phyloP scores from a whole-genome alignment of 2,329 filamentous ascomycete species.

The Sarocladiaceae sp. region DNA sequence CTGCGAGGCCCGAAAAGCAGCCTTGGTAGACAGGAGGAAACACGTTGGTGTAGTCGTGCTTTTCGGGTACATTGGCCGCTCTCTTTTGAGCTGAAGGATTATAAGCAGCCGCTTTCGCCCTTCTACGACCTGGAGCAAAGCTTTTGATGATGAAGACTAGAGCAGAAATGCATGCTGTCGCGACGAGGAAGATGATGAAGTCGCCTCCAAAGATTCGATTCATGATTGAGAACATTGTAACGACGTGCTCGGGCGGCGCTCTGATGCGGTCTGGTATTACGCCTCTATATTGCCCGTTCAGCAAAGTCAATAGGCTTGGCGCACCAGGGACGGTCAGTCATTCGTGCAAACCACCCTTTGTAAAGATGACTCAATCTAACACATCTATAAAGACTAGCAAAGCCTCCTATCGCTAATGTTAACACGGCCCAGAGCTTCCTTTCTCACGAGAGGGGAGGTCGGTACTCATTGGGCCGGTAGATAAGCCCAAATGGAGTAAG shows the following conservation, averaged over 20 bases:
- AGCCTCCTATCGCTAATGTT: too few species aligned
- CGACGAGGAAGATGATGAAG: neutral
- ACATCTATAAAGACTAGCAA: too few species aligned
- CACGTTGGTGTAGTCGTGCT: neutral
- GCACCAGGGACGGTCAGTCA: neutral
- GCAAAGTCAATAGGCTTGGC: neutral
- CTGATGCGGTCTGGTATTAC: too few species aligned
- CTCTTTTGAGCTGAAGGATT: constrained; percentile 2
- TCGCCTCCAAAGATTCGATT: neutral
- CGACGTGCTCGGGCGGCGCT: neutral
- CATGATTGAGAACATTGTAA: neutral
- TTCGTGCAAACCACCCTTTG: too few species aligned
- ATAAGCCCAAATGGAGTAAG: constrained; percentile 1
- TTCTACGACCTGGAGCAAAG: neutral
- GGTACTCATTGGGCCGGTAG: neutral
- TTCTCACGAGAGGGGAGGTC: neutral
- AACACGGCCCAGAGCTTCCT: neutral
- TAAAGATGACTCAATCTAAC: too few species aligned
- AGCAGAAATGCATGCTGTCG: neutral
- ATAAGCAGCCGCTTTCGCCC: neutral
- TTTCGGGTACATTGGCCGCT: neutral
- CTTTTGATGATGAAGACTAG: neutral
- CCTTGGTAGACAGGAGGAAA: neutral
- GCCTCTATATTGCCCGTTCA: neutral
- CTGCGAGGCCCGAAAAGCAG: neutral